phyloP scores from a whole-genome alignment of 345 rosid genomes.

The Citrus inodora region DNA sequence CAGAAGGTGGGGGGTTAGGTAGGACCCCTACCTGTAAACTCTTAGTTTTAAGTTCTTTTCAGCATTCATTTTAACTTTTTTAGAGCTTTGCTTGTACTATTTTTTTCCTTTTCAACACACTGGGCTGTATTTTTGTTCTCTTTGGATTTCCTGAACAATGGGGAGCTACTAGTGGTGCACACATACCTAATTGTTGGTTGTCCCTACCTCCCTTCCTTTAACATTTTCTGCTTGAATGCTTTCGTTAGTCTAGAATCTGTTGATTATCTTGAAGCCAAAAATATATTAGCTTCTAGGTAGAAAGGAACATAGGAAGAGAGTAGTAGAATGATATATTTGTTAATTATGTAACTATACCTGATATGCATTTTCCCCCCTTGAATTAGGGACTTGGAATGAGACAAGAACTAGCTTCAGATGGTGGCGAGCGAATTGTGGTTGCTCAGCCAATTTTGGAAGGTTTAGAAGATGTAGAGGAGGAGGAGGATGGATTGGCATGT shows the following conservation, averaged over 20 bases:
- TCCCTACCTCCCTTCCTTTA: neutral
- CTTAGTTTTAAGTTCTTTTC: neutral
- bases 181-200: neutral
- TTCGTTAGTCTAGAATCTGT: neutral
- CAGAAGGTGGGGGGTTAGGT: too few species aligned
- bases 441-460: constrained; percentile 87
- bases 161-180: neutral
- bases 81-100: neutral
- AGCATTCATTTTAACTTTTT: neutral
- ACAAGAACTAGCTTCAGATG: constrained; percentile 80
- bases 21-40: too few species aligned
- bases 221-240: neutral
- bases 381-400: constrained; percentile 86
- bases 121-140: neutral
- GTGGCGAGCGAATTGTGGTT: constrained; percentile 88
- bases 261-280: neutral
- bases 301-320: neutral
- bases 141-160: neutral
- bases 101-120: neutral
- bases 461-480: constrained; percentile 93
- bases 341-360: constrained; percentile 18
- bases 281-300: neutral
- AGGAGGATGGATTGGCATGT: constrained; percentile 93
- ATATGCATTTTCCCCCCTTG: neutral
- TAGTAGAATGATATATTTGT: neutral